Evolutionary conservation across 441 rosid species (phyloP).

Genomic region (Cnidoscolus chayamansa): DNA sequence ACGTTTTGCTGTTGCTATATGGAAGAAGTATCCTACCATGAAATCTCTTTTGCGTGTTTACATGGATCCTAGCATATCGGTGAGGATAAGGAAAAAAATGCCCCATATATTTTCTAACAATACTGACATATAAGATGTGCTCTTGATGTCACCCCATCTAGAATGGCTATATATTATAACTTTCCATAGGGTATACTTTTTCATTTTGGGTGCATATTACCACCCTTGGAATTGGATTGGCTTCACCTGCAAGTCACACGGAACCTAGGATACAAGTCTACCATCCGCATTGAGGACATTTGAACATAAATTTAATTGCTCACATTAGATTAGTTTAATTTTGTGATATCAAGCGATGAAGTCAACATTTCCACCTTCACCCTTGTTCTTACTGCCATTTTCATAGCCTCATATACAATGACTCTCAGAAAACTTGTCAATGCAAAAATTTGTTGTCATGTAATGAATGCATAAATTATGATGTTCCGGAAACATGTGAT

Average conservation of each 20-base stretch:
- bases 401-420: background rate
- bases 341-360: background rate
- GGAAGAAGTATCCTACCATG: conserved; percentile 94
- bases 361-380: background rate
- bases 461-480: too few relatives aligned
- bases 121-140: background rate
- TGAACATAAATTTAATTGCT: background rate
- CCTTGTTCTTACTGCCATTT: background rate
- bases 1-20: conserved; percentile 74
- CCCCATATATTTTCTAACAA: background rate
- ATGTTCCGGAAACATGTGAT: too few relatives aligned
- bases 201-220: background rate
- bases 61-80: conserved; percentile 79
- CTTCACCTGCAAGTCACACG: background rate
- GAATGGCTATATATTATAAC: background rate
- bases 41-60: conserved; percentile 80
- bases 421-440: background rate
- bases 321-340: background rate
- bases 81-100: conserved; percentile 37
- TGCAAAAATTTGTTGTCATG: background rate
- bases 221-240: background rate
- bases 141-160: background rate
- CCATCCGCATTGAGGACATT: background rate
- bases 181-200: background rate
- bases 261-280: background rate